Evolutionary conservation across 1,284 basidiomycete species (phyloP).

Genomic region (Naganishia liquefaciens): DNA sequence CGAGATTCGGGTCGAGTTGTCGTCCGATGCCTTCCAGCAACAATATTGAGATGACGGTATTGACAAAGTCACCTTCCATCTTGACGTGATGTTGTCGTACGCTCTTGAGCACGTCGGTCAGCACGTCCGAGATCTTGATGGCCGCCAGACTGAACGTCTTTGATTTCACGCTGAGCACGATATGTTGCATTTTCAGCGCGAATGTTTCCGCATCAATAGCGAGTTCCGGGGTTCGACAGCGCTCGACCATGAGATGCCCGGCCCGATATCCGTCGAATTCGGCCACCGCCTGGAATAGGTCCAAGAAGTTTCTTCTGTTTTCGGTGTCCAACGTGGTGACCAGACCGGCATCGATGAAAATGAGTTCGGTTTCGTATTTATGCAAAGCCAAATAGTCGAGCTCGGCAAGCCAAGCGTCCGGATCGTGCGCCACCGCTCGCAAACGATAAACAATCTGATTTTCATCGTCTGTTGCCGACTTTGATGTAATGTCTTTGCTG

Average conservation of each 20-base stretch:
- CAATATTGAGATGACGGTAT: constrained; percentile 92
- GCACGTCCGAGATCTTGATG: constrained; percentile 92
- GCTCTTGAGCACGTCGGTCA: constrained; percentile 82
- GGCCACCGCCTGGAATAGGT: constrained; percentile 92
- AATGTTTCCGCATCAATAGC: constrained; percentile 91
- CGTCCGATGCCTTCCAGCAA: constrained; percentile 94
- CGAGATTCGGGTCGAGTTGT: constrained; percentile 86
- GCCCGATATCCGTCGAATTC: constrained; percentile 95
- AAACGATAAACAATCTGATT: constrained; percentile 67
- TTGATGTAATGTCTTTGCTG: constrained; percentile 31
- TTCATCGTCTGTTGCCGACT: neutral
- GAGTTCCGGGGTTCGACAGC: constrained; percentile 87
- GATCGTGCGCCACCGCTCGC: constrained; percentile 61
- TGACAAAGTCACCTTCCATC: constrained; percentile 98
- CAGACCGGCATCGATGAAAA: constrained; percentile 95
- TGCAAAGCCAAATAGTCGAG: constrained; percentile 65
- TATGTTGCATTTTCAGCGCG: constrained; percentile 94
- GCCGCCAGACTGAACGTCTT: constrained; percentile 95
- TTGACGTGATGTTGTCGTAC: constrained; percentile 94
- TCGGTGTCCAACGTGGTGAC: constrained; percentile 78
- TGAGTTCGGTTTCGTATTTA: constrained; percentile 89
- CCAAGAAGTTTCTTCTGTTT: constrained; percentile 90
- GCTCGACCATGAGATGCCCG: constrained; percentile 93
- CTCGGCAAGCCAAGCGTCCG: constrained; percentile 69
- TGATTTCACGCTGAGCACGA: constrained; percentile 88